Base-by-base conservation (phyloP, 306 rosid species). In the Hippophae tibetana region DNA sequence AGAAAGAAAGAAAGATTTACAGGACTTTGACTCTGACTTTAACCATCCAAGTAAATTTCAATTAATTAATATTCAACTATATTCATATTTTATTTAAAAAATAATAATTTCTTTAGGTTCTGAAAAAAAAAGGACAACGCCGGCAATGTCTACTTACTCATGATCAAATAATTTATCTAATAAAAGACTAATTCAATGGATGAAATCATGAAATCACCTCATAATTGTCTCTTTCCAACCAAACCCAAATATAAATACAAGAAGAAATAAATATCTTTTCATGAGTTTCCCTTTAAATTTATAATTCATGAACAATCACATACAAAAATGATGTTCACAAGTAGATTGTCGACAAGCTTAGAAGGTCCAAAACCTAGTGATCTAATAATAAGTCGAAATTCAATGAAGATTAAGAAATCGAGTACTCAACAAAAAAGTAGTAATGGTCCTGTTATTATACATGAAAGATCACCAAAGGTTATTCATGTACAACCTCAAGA, bases 401-500 rank as follows among this genome's bases (percentile, higher is more conserved):
- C 73, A 9, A 23, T 9, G n/a, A 71, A 27, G 55, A 63, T 42
- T 26, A 50, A 11, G 67, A 65, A 58, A 67, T 6, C 53, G 5
- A 8, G 50, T 46, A 12, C 5, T 31, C 38, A 31, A 31, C 38
- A 31, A 31, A 31, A 31, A 31, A 4, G 38, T 2, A 31, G 38
- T 31, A 31, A 31, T 10, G 50, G 52, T 49, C 80, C 76, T 18
- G 69, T 70, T 1, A 54, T 76, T 10, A 41, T 76, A 7, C 62
- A 76, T 63, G 49, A 65, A 6, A 9, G 59, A 38, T 70, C 80
- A 9, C 80, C 80, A 2, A 58, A 76, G 76, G 56, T 71, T 44
- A 66, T 70, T 51, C 80, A 76, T 6, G 80, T 70, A n/a, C 54
- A 63, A 9, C 76, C 80, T n/a, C 73, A 71, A 52, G 76, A 76